Conservation (phyloP, 345 rosid genomes). For the Euphorbia peplus region DNA sequence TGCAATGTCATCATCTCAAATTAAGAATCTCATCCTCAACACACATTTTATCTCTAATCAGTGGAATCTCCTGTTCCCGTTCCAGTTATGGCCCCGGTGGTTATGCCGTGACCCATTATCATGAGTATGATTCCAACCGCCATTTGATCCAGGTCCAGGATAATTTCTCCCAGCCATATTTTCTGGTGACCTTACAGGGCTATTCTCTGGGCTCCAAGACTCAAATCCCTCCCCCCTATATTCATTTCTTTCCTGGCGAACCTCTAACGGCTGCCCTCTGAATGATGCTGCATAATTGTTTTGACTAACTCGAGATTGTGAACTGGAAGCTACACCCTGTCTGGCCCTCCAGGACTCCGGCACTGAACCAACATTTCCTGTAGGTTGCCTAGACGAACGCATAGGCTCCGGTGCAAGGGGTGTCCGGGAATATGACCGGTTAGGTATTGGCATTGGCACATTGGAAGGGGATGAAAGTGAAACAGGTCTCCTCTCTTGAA, state of each 20-base stretch:
- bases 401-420: conserved; percentile 18
- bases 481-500: conserved; percentile 25
- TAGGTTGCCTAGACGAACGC: conserved; percentile 25
- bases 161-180: conserved; percentile 36
- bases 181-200: conserved; percentile 49
- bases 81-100: conserved; percentile 43
- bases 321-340: conserved; percentile 40
- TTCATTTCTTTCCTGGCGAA: conserved; percentile 39
- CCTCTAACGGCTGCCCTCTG: conserved; percentile 32
- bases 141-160: conserved; percentile 25
- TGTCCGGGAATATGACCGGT: conserved; percentile 15
- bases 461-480: conserved; percentile 14
- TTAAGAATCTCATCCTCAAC: conserved; percentile 2
- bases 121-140: conserved; percentile 24
- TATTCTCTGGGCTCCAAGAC: conserved; percentile 88
- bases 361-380: conserved; percentile 26
- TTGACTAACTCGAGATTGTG: conserved; percentile 36
- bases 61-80: conserved; percentile 53
- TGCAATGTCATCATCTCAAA: background rate
- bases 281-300: conserved; percentile 25
- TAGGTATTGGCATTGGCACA: conserved; percentile 11
- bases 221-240: conserved; percentile 50
- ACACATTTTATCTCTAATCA: conserved; percentile 24
- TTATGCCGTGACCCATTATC: conserved; percentile 45
- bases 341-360: conserved; percentile 48